phyloP scores from a whole-genome alignment of 345 rosid species.

The Conringia planisiliqua region DNA sequence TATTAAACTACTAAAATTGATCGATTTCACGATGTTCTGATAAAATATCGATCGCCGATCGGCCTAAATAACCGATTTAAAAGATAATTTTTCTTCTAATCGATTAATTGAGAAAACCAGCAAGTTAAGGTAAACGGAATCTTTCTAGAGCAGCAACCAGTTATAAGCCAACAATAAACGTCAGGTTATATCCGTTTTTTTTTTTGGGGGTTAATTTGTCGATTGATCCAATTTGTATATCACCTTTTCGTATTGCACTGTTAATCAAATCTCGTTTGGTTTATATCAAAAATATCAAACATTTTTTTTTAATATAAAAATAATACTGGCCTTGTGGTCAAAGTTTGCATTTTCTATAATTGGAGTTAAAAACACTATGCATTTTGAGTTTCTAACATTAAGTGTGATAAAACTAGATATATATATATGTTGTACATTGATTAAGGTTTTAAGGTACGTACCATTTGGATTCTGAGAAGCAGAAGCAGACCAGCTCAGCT shows the following conservation, averaged over 20 bases:
- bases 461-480: slow-evolving; percentile 67
- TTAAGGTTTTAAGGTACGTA: slow-evolving; percentile 3
- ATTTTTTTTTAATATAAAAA: not conserved
- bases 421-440: not conserved
- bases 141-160: not conserved
- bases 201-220: not conserved
- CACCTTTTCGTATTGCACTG: not conserved
- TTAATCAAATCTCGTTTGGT: not conserved
- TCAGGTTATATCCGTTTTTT: not conserved
- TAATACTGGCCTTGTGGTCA: not conserved
- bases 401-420: not conserved
- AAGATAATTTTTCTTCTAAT: not conserved
- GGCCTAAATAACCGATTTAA: not conserved
- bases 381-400: not conserved
- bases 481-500: slow-evolving; percentile 57
- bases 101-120: not conserved
- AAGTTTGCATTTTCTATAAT: not conserved
- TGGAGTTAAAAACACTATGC: not conserved
- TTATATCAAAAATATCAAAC: not conserved
- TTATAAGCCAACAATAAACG: not conserved
- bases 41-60: too few species aligned
- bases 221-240: not conserved
- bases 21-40: too few species aligned
- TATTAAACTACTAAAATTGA: too few species aligned
- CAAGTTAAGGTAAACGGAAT: not conserved